Percentiles rank a stretch among this genome's conserved stretches.
phyloP scores from a whole-genome alignment of 169 alveolate genomes.

The Cryptosporidium canis region DNA sequence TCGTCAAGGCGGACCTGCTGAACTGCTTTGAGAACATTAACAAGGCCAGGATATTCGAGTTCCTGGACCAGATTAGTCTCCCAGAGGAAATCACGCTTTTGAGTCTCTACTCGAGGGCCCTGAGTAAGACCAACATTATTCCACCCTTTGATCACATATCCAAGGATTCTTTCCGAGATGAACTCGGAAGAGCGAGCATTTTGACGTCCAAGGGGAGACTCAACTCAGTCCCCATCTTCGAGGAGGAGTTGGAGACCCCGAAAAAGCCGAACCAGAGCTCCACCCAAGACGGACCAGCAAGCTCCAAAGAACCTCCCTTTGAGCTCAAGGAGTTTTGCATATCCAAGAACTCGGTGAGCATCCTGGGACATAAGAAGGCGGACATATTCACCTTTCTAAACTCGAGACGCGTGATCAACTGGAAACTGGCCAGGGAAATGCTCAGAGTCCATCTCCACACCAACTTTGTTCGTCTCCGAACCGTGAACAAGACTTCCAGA shows the following conservation, averaged over 20 bases:
- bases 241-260: neutral
- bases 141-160: conserved; percentile 51
- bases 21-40: conserved; percentile 60
- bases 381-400: conserved; percentile 28
- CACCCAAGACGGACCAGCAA: neutral
- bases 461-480: conserved; percentile 17
- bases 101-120: conserved; percentile 10
- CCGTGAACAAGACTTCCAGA: neutral
- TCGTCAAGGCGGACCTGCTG: conserved; percentile 38
- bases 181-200: conserved; percentile 1
- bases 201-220: conserved; percentile 47
- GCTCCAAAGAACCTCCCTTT: neutral
- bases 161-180: conserved; percentile 14
- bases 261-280: neutral
- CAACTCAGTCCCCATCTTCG: conserved; percentile 32
- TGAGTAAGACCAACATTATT: neutral
- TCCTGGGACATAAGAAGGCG: conserved; percentile 33
- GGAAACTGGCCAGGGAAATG: conserved; percentile 20
- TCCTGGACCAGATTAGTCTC: conserved; percentile 2
- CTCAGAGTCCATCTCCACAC: conserved; percentile 4
- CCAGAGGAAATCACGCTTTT: conserved; percentile 20
- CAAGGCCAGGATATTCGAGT: conserved; percentile 6
- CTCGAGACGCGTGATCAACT: conserved; percentile 17
- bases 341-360: neutral
- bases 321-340: neutral